Evolutionary conservation across 805 yeast genomes (phyloP), one percentile per base, ranked within the genome.

Genomic region (Candida bentonensis): DNA sequence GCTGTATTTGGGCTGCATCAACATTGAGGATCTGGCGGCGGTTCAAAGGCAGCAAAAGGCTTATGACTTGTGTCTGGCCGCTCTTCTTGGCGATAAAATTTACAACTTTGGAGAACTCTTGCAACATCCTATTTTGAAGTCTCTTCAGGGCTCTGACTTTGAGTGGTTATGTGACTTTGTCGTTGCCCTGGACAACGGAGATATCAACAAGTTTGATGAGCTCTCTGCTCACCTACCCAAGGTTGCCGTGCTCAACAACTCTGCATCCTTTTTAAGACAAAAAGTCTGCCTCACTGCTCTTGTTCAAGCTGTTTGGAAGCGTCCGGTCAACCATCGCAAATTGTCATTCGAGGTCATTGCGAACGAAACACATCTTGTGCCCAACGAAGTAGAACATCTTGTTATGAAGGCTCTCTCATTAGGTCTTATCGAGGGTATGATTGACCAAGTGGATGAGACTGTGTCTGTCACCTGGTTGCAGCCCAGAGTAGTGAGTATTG

Each of bases 41-140:
- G 51, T 57, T 27, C 70, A 67, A 42, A 68, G 65, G 52, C 72
- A 70, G 52, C 67, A 66, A 45, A 61, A 79, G 43, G 83, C 85
- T 1, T 77, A 78, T 55, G 94, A 89, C 52, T 73, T 89, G 52
- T 73, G 89, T 47, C 70, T 86, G 40, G 79, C 95, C 25, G 97
- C 96, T 0, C 67, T 92, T 47, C 70, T 89, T 53, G 97, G 96
- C 42, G 95, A 87, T 58, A 79, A 76, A 56, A 84, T 89, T 53
- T 92, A 86, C 69, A 92, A 89, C 66, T 92, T 92, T 63, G 97
- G 97, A 43, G 98, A 92, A 65, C 73, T 92, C 50, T 72, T 92
- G 48, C 77, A 87, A 60, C 97, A 89, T 63, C 95, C 92, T 39
- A 78, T 89, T 41, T 73, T 87, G 61, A 59, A 66, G 36, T 62